These are phyloP conservation scores for Epichloe uncinata DNA, from an alignment of 2,329 filamentous ascomycete species.

Conservation along the genomic window DNA sequence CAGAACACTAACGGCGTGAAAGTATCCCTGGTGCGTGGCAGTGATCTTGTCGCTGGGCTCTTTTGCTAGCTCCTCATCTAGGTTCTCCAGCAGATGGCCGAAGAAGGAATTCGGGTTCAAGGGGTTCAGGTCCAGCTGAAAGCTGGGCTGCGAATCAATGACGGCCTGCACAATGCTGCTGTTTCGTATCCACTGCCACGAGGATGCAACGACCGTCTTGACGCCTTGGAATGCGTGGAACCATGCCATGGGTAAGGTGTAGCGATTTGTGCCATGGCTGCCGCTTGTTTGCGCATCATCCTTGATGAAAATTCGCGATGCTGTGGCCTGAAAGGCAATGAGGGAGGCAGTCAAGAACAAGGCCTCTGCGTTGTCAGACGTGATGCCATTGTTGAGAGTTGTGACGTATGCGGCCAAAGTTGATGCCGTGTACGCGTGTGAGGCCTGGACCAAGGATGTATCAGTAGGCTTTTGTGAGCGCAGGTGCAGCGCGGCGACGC, in stretches of 20 bases:
- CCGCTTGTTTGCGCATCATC: constrained; percentile 31
- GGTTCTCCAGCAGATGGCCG: constrained; percentile 41
- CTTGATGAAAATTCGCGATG: constrained; percentile 48
- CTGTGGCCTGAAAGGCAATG: constrained; percentile 53
- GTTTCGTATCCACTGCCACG: constrained; percentile 49
- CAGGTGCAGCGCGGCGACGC: constrained; percentile 50
- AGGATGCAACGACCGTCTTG: constrained; percentile 49
- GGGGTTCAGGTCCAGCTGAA: constrained; percentile 45
- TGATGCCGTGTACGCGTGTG: constrained; percentile 52
- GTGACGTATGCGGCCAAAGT: constrained; percentile 47
- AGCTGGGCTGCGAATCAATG: constrained; percentile 48
- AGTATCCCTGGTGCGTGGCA: constrained; percentile 38
- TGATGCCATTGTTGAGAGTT: constrained; percentile 42
- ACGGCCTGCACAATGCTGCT: constrained; percentile 45
- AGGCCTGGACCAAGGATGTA: constrained; percentile 45
- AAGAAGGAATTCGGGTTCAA: constrained; percentile 42
- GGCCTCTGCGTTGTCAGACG: constrained; percentile 45
- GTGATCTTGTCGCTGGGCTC: constrained; percentile 18
- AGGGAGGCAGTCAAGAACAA: constrained; percentile 49
- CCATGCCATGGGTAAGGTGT: constrained; percentile 48
- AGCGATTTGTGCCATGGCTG: constrained; percentile 27
- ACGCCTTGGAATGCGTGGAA: constrained; percentile 56
- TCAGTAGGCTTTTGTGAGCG: constrained; percentile 44
- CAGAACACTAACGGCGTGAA: constrained; percentile 50
- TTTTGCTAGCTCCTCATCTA: constrained; percentile 40